Evolutionary conservation across 768 basidiomycete species (phyloP).

Genomic region (Coprinopsis strossmayeri): DNA sequence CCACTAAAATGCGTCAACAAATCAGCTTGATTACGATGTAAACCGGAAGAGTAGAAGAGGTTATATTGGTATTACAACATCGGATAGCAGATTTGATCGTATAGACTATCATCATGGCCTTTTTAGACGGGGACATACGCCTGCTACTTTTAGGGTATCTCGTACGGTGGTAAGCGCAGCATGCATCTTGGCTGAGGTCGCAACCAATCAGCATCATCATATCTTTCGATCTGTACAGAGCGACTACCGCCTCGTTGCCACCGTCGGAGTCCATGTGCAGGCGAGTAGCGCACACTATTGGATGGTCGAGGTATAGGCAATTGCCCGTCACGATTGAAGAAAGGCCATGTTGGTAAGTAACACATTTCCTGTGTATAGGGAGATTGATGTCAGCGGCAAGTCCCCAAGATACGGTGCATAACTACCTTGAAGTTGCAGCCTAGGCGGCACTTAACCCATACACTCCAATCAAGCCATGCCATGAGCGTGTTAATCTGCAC

Average conservation of each 20-base stretch:
- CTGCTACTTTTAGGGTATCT: not conserved
- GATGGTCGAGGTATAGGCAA: not conserved
- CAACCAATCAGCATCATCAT: not conserved
- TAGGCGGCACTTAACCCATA: conserved; percentile 42
- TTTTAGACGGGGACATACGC: too few species aligned
- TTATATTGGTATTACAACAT: too few species aligned
- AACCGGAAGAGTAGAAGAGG: too few species aligned
- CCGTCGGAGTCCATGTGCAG: too few species aligned
- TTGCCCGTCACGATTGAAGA: not conserved
- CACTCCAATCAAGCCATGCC: conserved; percentile 46
- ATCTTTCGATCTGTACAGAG: not conserved
- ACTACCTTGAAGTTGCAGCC: conserved; percentile 38
- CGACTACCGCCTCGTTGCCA: too few species aligned
- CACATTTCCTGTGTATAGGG: not conserved
- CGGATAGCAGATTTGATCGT: too few species aligned
- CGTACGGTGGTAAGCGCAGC: not conserved
- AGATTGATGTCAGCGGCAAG: not conserved
- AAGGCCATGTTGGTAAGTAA: not conserved
- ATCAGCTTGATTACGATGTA: too few species aligned
- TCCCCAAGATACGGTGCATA: not conserved
- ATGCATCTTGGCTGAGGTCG: not conserved
- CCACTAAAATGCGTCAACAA: too few species aligned
- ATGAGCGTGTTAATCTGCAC: conserved; percentile 37
- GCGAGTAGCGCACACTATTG: not conserved
- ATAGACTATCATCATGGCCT: too few species aligned